These are phyloP conservation scores for Tylopilus sp. DNA, from an alignment of 1,284 basidiomycete genomes.

Conservation along the genomic window DNA sequence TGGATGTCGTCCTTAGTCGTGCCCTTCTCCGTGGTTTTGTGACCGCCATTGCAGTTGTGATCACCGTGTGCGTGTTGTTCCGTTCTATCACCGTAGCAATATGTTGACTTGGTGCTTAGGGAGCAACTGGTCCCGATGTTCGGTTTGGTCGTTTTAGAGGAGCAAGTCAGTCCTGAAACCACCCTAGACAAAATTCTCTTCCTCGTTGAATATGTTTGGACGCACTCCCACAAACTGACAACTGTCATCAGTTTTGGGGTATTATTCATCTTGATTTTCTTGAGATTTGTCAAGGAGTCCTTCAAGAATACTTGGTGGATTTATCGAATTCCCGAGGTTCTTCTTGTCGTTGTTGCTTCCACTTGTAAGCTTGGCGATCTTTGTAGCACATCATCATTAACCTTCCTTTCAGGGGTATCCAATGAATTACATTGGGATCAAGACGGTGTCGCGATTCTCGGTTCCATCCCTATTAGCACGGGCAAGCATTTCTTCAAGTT, in stretches of 20 bases:
- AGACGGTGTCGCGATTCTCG: slow-evolving; percentile 77
- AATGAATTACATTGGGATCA: slow-evolving; percentile 69
- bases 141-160: slow-evolving; percentile 60
- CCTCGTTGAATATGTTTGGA: slow-evolving; percentile 59
- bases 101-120: slow-evolving; percentile 32
- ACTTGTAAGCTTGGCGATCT: slow-evolving; percentile 54
- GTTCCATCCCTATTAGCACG: slow-evolving; percentile 62
- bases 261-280: slow-evolving; percentile 58
- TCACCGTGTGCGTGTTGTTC: slow-evolving; percentile 53
- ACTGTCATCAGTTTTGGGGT: slow-evolving; percentile 68
- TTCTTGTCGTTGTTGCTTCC: slow-evolving; percentile 69
- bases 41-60: slow-evolving; percentile 71
- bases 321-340: slow-evolving; percentile 80
- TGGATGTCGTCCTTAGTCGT: slow-evolving; percentile 90
- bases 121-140: slow-evolving; percentile 83
- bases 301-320: slow-evolving; percentile 57
- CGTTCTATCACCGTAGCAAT: not conserved
- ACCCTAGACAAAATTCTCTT: slow-evolving; percentile 77
- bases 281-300: slow-evolving; percentile 50
- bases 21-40: slow-evolving; percentile 86
- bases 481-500: slow-evolving; percentile 59
- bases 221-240: slow-evolving; percentile 59
- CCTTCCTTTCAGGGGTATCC: slow-evolving; percentile 55
- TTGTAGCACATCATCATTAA: not conserved
- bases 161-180: slow-evolving; percentile 51